Evolutionary conservation across 805 yeast genomes (phyloP).

Genomic region (Torulaspora franciscae): DNA sequence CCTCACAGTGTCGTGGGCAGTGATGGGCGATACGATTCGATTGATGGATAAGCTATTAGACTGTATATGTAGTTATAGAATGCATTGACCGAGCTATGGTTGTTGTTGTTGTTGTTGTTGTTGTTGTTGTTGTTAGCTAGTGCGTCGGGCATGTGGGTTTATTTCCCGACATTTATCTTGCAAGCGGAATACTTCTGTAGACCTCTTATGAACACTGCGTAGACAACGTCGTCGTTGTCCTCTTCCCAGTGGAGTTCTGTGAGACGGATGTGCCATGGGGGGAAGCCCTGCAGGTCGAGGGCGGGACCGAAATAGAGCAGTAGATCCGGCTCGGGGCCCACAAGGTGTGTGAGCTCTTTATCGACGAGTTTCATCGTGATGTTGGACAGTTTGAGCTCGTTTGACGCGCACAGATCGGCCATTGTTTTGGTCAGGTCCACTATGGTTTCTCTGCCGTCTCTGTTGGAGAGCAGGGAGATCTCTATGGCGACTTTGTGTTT

Average conservation of each 20-base stretch:
- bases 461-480: constrained; percentile 60
- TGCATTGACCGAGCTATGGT: constrained; percentile 2
- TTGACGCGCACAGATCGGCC: constrained; percentile 62
- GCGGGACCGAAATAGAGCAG: constrained; percentile 79
- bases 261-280: constrained; percentile 95
- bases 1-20: not conserved
- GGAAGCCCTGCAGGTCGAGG: constrained; percentile 86
- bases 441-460: constrained; percentile 86
- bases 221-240: constrained; percentile 73
- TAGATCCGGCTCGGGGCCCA: constrained; percentile 91
- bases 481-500: constrained; percentile 47
- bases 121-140: not conserved
- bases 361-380: constrained; percentile 73
- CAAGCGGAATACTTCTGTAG: constrained; percentile 70
- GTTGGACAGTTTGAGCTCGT: constrained; percentile 59
- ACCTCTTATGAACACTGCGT: constrained; percentile 78
- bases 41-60: not conserved
- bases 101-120: not conserved
- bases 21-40: constrained; percentile 1
- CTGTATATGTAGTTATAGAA: not conserved
- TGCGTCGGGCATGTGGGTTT: not conserved
- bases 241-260: constrained; percentile 89
- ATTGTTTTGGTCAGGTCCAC: constrained; percentile 83
- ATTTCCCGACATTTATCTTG: constrained; percentile 86
- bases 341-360: constrained; percentile 64